Base-by-base conservation (phyloP, 2,329 filamentous ascomycete species). In the Venturiaceae sp. region DNA sequence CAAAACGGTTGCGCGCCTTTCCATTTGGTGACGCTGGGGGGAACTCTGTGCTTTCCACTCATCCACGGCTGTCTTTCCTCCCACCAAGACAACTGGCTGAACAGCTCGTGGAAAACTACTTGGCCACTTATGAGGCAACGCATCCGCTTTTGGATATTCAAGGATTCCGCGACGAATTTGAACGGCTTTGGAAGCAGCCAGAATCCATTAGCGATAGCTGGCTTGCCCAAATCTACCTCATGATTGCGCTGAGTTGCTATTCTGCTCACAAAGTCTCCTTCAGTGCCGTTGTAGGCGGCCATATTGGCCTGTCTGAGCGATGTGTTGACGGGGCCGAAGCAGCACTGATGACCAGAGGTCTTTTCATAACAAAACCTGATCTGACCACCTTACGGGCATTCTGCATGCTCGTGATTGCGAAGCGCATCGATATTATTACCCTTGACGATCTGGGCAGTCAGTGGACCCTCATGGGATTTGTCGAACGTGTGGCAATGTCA, bases 211-310 rank as follows among this genome's bases (percentile, higher is more conserved):
- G 32, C 1, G 57, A 58, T n/a, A 32, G 11, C 23, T 59, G 58
- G 58, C 58, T 59, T 26, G 16, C 53, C n/a, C 53, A 57, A 26
- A n/a, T 59, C 6, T 59, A 59, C 26, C 23, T 59, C 8, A 59
- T 59, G 37, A n/a, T 58, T 13, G 58, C 58, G 19, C 30, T 59
- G 2, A 39, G 58, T 4, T 57, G 30, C 33, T 30, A 55, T 21
- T 55, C 57, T 21, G 53, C 33, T 21, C 34, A 34, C 36, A 30
- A 46, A 11, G 26, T 56, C 16, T 41, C 34, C 2, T 46, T 56
- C 34, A 13, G 11, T 14, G 39, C 23, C 9, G 34, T 41, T 26
- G 23, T 30, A 28, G 54, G 54, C 34, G 54, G 54, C 9, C 26
- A 32, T 34, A n/a, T 14, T 56, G 54, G 39, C 9, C 13, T 56